These are phyloP conservation scores for Populus ilicifolia DNA, from an alignment of 345 rosid species.

Conservation along the genomic window DNA sequence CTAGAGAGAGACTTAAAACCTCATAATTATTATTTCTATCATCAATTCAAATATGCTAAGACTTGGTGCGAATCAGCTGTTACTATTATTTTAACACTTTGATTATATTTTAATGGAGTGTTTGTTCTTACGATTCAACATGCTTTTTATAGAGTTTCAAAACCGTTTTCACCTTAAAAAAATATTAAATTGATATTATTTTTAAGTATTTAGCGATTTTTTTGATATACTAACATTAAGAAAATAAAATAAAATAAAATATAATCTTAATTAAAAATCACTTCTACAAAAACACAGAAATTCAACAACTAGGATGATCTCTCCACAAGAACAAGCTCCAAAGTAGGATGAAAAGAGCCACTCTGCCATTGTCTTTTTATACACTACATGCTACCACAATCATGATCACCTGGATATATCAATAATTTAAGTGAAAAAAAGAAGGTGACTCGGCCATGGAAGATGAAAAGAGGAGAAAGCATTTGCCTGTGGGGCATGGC, in stretches of 20 bases:
- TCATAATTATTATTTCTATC: neutral
- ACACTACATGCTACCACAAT: neutral
- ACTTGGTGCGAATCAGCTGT: neutral
- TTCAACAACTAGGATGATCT: neutral
- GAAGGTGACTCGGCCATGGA: neutral
- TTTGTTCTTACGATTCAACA: too few relatives aligned
- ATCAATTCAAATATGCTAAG: neutral
- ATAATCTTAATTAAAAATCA: too few relatives aligned
- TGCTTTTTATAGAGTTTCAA: too few relatives aligned
- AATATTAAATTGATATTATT: too few relatives aligned
- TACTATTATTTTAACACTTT: neutral
- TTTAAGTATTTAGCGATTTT: rapidly evolving
- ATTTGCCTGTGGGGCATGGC: neutral
- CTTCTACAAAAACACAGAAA: neutral
- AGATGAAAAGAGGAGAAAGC: neutral
- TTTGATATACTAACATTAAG: too few relatives aligned
- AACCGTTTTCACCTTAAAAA: rapidly evolving
- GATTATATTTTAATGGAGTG: neutral
- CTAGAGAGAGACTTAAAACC: neutral
- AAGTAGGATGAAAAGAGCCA: neutral
- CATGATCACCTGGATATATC: slow-evolving; percentile 14
- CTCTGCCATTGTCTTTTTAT: neutral
- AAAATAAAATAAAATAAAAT: too few relatives aligned
- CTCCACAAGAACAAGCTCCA: neutral
- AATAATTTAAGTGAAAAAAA: slow-evolving; percentile 15